These are phyloP conservation scores for Populus nigra DNA, from an alignment of 345 rosid species.

Conservation along the genomic window DNA sequence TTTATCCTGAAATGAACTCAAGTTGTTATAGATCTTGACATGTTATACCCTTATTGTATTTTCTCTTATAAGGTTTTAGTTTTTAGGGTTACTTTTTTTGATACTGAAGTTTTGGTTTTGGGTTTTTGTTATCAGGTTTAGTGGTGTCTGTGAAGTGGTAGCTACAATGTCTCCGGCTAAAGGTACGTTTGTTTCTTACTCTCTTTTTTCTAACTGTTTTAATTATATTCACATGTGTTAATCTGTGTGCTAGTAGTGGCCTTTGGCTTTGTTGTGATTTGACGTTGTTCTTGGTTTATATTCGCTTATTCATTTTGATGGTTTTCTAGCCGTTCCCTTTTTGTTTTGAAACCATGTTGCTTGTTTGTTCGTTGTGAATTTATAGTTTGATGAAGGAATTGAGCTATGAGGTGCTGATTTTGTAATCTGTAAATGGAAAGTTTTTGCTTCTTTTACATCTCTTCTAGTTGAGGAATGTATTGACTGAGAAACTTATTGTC, in stretches of 20 bases:
- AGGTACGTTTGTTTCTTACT: constrained; percentile 19
- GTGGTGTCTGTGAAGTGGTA: neutral
- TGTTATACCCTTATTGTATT: neutral
- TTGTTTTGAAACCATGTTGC: neutral
- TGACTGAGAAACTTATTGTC: neutral
- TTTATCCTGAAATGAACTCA: neutral
- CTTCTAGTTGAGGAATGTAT: neutral
- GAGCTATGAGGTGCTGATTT: neutral
- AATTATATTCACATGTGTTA: neutral
- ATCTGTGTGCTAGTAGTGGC: neutral
- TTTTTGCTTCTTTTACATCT: neutral
- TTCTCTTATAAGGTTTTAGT: neutral
- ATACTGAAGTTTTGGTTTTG: neutral
- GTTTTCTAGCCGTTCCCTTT: neutral
- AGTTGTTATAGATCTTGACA: neutral
- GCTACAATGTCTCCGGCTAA: constrained; percentile 40
- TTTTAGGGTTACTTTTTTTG: no score
- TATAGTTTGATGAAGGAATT: neutral
- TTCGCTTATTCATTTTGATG: neutral
- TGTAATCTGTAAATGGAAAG: neutral
- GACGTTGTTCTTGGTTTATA: neutral
- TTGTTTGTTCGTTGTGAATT: neutral
- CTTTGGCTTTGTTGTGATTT: neutral
- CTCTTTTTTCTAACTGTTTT: neutral
- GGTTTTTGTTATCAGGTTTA: neutral